A percentile compares a stretch with the other conserved stretches of the same genome.
Conservation (phyloP, 306 rosid species). For the Begonia fuchsioides region DNA sequence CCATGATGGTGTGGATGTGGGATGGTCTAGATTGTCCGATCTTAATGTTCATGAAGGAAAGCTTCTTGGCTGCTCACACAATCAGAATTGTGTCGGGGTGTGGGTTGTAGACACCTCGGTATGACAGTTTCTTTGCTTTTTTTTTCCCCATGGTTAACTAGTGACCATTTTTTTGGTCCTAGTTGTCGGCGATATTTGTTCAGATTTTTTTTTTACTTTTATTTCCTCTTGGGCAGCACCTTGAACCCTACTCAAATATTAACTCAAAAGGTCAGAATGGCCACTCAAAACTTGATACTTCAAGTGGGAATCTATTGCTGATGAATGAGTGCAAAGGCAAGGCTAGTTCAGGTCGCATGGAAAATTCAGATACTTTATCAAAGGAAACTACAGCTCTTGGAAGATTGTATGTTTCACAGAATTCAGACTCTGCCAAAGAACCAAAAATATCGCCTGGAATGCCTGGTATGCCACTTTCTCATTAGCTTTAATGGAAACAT, state of each 20-base stretch:
- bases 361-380: constrained; percentile 54
- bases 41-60: constrained; percentile 97
- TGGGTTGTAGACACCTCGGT: constrained; percentile 99
- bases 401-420: constrained; percentile 81
- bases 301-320: constrained; percentile 8
- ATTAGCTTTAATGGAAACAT: not conserved
- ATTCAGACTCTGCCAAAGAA: constrained; percentile 69
- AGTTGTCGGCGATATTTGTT: constrained; percentile 6
- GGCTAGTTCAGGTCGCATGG: constrained; percentile 37
- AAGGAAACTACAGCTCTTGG: constrained; percentile 87
- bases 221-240: constrained; percentile 46
- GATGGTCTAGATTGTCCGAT: constrained; percentile 95
- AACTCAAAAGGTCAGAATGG: constrained; percentile 53
- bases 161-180: constrained; percentile 7
- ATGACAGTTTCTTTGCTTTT: constrained; percentile 12
- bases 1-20: constrained; percentile 85
- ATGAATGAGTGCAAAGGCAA: constrained; percentile 47
- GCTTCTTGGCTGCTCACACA: constrained; percentile 95
- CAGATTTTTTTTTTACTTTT: constrained; percentile 10
- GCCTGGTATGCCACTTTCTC: constrained; percentile 42
- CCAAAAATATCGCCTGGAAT: constrained; percentile 54
- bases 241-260: constrained; percentile 66
- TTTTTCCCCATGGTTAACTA: constrained; percentile 5
- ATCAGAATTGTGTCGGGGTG: constrained; percentile 98
- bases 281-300: constrained; percentile 57